Base-by-base conservation (phyloP, 2,329 filamentous ascomycete genomes). In the Stachybotrys chlorohalonatus region DNA sequence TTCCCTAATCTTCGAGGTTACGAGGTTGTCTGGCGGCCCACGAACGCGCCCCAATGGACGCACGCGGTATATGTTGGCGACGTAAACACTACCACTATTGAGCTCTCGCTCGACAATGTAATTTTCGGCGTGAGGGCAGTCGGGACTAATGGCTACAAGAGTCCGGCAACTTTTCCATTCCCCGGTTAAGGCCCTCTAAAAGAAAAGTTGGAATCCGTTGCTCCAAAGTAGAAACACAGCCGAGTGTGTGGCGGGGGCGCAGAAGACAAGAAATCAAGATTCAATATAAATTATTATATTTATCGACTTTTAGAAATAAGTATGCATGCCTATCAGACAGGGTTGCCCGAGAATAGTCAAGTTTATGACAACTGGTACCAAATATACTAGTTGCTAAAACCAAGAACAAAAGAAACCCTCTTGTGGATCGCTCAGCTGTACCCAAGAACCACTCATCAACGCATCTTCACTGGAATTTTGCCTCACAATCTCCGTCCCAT, bases 51-150 rank as follows among this genome's bases (percentile, higher is more conserved):
- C 50, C 70, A 78, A 52, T 81, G 77, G 78, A 77, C 75, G 47
- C 70, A 75, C 55, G 66, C 70, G 30, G 55, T 78, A 1, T 69
- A 75, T 60, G 78, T 83, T 4, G 79, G 79, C 0, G 68, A 74
- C 30, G 74, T 74, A 4, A 68, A 69, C 0, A 69, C 63, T 47
- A 75, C 71, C 5, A 77, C 71, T 6, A 65, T 84, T 15, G 63
- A 71, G 1, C 62, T 83, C 58, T 78, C 74, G 54, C 82, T 82
- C 66, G 81, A 84, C 57, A 80, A 82, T 66, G 76, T 80, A 11
- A 73, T 80, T 30, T 82, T 83, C 66, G 80, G 81, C 0, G 70
- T 83, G 0, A 68, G 80, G 58, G 71, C 77, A 17, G 75, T 79
- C 5, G 76, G 76, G 0, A 69, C 59, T 56, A 75, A 78, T 63